phyloP scores from a whole-genome alignment of 495 filamentous ascomycete species.

The Daldinia concentrica region DNA sequence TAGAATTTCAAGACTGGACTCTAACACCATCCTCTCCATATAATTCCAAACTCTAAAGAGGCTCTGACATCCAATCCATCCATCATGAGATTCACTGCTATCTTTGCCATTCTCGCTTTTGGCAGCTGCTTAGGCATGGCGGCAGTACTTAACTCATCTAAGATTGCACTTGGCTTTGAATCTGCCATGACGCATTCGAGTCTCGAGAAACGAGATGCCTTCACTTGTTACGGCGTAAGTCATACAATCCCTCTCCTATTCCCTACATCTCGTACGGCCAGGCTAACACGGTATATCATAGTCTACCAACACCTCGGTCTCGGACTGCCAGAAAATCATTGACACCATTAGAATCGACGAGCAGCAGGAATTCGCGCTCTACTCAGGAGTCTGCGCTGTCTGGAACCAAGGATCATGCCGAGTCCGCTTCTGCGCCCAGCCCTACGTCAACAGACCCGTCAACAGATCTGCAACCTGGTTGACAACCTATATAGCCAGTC shows the following conservation, averaged over 20 bases:
- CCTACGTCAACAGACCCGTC: constrained; percentile 38
- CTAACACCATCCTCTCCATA: background rate
- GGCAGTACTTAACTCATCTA: background rate
- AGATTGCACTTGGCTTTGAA: background rate
- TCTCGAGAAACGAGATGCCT: constrained; percentile 46
- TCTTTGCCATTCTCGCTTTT: constrained; percentile 16
- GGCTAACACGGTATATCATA: constrained; percentile 4
- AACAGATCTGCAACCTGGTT: constrained; percentile 44
- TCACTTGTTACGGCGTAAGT: constrained; percentile 46
- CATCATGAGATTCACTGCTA: constrained; percentile 28
- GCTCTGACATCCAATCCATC: background rate
- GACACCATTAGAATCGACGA: constrained; percentile 34
- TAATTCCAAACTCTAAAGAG: background rate
- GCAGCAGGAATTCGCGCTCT: constrained; percentile 38
- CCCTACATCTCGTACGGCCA: background rate
- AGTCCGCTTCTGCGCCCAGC: constrained; percentile 46
- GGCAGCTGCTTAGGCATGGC: constrained; percentile 3
- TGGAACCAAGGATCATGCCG: constrained; percentile 42
- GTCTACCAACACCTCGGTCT: constrained; percentile 33
- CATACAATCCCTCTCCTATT: background rate
- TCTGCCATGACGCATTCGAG: background rate
- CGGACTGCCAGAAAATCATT: constrained; percentile 41
- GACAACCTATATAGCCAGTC: constrained; percentile 35
- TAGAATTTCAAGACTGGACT: background rate
- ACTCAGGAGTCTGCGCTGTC: constrained; percentile 42